phyloP scores from a whole-genome alignment of 257 asterid species.

The Anisodus tanguticus region DNA sequence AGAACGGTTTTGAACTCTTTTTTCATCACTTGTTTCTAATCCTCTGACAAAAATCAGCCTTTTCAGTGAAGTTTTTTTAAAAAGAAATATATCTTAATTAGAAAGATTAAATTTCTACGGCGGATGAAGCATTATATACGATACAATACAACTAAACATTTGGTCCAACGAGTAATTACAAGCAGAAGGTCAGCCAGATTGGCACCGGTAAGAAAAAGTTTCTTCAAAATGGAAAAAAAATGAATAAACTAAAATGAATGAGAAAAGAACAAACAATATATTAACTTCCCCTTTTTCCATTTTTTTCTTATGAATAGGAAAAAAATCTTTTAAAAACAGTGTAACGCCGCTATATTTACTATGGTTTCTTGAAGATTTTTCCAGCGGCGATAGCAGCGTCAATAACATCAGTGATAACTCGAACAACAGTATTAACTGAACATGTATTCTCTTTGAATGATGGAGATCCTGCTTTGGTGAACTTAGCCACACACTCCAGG shows the following conservation, averaged over 20 bases:
- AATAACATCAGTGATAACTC: slow-evolving; percentile 57
- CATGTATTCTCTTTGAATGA: slow-evolving; percentile 84
- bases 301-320: background rate
- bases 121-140: background rate
- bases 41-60: too few relatives aligned
- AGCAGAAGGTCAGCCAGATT: too few relatives aligned
- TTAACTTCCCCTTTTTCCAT: background rate
- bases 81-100: too few relatives aligned
- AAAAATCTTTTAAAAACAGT: background rate
- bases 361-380: slow-evolving; percentile 63
- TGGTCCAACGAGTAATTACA: too few relatives aligned
- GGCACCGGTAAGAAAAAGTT: background rate
- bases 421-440: slow-evolving; percentile 49
- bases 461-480: slow-evolving; percentile 55
- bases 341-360: too few relatives aligned
- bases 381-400: slow-evolving; percentile 87
- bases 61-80: too few relatives aligned
- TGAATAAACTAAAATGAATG: background rate
- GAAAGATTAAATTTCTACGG: too few relatives aligned
- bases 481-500: slow-evolving; percentile 58
- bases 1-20: too few relatives aligned
- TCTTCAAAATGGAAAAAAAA: background rate
- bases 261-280: background rate
- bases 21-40: too few relatives aligned
- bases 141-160: too few relatives aligned